Evolutionary conservation across 768 basidiomycete species (phyloP).

Genomic region (Daedaleopsis sinensis): DNA sequence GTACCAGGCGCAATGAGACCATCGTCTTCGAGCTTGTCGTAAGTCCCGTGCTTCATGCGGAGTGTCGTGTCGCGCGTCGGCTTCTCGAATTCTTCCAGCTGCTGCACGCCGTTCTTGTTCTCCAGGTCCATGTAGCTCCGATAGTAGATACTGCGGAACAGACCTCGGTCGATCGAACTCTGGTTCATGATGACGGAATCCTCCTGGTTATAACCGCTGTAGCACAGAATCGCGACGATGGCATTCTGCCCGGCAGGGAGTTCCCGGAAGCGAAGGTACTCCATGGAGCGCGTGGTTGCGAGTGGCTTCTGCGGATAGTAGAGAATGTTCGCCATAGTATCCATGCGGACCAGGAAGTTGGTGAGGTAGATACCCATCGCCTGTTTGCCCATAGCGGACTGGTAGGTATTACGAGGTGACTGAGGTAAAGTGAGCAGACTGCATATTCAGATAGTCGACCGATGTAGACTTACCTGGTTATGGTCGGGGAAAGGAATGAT

Average conservation of each 20-base stretch:
- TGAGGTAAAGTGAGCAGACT: slow-evolving; percentile 35
- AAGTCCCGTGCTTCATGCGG: slow-evolving; percentile 97
- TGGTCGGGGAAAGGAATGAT: slow-evolving; percentile 99
- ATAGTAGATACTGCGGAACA: slow-evolving; percentile 99
- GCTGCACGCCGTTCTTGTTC: slow-evolving; percentile 92
- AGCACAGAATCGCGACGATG: slow-evolving; percentile 96
- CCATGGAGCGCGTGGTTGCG: slow-evolving; percentile 98
- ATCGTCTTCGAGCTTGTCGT: slow-evolving; percentile 97
- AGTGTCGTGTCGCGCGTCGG: slow-evolving; percentile 91
- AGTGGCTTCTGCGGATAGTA: slow-evolving; percentile 99
- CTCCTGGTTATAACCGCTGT: slow-evolving; percentile 99
- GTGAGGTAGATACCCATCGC: slow-evolving; percentile 99
- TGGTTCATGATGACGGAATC: slow-evolving; percentile 99
- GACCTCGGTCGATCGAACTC: slow-evolving; percentile 94
- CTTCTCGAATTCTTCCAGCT: slow-evolving; percentile 96
- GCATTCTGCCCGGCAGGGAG: slow-evolving; percentile 99
- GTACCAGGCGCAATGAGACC: slow-evolving; percentile 96
- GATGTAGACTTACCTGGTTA: slow-evolving; percentile 74
- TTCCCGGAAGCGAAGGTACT: slow-evolving; percentile 98
- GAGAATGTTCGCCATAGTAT: slow-evolving; percentile 99
- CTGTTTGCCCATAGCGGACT: slow-evolving; percentile 99
- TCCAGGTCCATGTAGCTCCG: slow-evolving; percentile 98
- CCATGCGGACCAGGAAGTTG: slow-evolving; percentile 98
- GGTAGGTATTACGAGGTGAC: slow-evolving; percentile 99
- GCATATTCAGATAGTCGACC: background rate